phyloP scores from a whole-genome alignment of 2,329 filamentous ascomycete species.

The Teratosphaeria destructans region DNA sequence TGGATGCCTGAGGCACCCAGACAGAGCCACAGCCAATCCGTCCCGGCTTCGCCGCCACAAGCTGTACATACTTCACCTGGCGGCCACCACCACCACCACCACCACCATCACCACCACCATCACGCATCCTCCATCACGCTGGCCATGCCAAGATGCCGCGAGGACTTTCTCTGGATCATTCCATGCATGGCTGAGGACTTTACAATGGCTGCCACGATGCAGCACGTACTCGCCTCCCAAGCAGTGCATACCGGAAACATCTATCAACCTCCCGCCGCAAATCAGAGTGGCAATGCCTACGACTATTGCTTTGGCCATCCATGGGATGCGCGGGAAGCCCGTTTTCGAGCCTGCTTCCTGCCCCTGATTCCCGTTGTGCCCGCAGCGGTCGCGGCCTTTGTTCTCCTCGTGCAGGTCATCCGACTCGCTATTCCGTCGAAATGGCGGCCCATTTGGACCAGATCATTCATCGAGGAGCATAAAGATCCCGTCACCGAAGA shows the following conservation, averaged over 20 bases:
- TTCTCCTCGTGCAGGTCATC: slow-evolving; percentile 29
- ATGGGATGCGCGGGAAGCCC: slow-evolving; percentile 28
- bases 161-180: neutral
- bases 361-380: slow-evolving; percentile 31
- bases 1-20: neutral
- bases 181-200: neutral
- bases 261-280: neutral
- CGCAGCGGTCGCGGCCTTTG: slow-evolving; percentile 24
- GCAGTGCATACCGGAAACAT: neutral
- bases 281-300: neutral
- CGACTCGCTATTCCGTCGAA: slow-evolving; percentile 15
- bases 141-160: neutral
- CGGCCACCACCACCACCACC: neutral
- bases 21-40: neutral
- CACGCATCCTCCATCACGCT: neutral
- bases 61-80: neutral
- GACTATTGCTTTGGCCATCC: slow-evolving; percentile 14
- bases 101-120: neutral
- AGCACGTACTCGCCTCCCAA: neutral
- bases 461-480: slow-evolving; percentile 40
- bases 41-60: neutral
- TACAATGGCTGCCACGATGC: slow-evolving; percentile 1
- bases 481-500: slow-evolving; percentile 14
- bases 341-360: slow-evolving; percentile 31
- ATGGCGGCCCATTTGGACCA: slow-evolving; percentile 40